Base-by-base conservation (phyloP, 75 land plant genomes). In the Pinus albicaulis region DNA sequence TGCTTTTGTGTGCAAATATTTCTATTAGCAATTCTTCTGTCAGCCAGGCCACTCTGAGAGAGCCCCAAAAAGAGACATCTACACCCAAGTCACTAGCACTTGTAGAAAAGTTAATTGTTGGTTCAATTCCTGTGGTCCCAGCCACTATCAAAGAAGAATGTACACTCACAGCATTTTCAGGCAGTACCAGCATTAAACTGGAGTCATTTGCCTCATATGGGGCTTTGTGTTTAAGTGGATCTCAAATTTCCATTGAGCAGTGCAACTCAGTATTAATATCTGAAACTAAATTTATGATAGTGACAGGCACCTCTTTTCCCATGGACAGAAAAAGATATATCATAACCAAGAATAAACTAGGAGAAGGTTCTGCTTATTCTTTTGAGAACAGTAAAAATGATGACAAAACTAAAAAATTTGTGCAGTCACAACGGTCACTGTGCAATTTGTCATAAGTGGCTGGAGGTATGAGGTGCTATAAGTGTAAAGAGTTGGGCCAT, bases 401-500 rank as follows among this genome's bases (percentile, higher is more conserved):
- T 75, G 80, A 64, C 36, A 82, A 78, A 80, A 13, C 25, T 0
- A 80, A 69, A 77, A 83, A 76, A n/a, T 34, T 41, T 59, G 68
- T 74, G 62, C 60, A 25, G 6, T 25, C 44, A n/a, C 23, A n/a
- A 59, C 57, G 22, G 12, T 57, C 31, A 17, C 66, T 72, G 72
- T 77, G 78, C 26, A 59, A 52, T 69, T 16, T 52, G 28, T 26
- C 61, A 61, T 65, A 71, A 59, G 59, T 72, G 36, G 28, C 73
- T 60, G 77, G 55, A 62, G 68, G n/a, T 60, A 53, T 66, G 55
- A 31, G 75, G 23, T 90, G 90, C 56, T 75, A 76, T 71, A 82
- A 79, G 79, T 83, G 90, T 63, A 85, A 87, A 60, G 82, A 78
- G 26, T 57, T 77, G 41, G 92, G 90, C 5, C 92, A 85, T 74